Evolutionary conservation across 2,329 filamentous ascomycete genomes (phyloP).

Genomic region (Dactylonectria macrodidyma): DNA sequence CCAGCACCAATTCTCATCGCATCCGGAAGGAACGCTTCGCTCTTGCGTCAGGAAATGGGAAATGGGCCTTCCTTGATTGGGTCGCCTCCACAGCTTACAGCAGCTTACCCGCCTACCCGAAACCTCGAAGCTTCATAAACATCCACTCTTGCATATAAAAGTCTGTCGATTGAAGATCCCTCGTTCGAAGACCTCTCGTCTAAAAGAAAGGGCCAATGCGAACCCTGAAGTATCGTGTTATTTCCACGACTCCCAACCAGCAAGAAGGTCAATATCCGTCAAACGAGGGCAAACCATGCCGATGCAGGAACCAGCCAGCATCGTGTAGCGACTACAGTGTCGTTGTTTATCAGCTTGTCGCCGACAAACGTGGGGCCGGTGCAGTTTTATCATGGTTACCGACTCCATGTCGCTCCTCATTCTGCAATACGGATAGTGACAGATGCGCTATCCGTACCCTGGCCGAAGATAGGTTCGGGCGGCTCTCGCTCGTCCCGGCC

Average conservation of each 20-base stretch:
- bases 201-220: no score
- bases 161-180: no score
- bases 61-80: background rate
- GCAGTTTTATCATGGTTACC: constrained; percentile 25
- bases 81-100: background rate
- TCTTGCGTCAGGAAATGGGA: background rate
- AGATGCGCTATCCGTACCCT: background rate
- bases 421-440: no score
- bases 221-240: no score
- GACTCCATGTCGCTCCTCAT: background rate
- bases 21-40: background rate
- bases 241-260: no score
- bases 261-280: no score
- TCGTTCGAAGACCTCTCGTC: no score
- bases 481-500: constrained; percentile 41
- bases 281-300: background rate
- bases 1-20: background rate
- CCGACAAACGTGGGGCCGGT: constrained; percentile 20
- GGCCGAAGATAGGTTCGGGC: constrained; percentile 21
- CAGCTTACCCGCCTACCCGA: background rate
- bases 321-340: background rate
- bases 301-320: background rate
- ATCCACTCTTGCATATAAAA: no score
- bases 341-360: background rate
- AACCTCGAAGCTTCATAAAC: background rate